Evolutionary conservation across 495 filamentous ascomycete genomes (phyloP).

Genomic region (Hypoxylon fuscum): DNA sequence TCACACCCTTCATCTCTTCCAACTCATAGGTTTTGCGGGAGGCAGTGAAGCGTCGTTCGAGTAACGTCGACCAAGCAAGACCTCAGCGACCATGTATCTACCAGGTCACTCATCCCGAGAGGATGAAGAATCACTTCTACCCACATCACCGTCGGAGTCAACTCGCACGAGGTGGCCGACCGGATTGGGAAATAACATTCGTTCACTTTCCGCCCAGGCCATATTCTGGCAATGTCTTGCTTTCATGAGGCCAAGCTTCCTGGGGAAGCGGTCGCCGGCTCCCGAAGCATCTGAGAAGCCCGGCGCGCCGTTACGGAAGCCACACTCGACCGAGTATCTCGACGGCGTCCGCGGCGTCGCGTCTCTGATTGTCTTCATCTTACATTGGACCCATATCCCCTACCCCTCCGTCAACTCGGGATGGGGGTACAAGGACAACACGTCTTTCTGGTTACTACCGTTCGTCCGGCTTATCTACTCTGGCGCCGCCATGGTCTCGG

Average conservation of each 20-base stretch:
- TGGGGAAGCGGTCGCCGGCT: constrained; percentile 16
- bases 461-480: constrained; percentile 68
- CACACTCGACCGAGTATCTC: constrained; percentile 55
- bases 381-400: constrained; percentile 52
- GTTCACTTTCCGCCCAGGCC: constrained; percentile 16
- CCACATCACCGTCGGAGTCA: constrained; percentile 13
- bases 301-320: constrained; percentile 18
- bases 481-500: constrained; percentile 71
- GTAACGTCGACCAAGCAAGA: constrained; percentile 14
- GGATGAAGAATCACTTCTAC: constrained; percentile 42
- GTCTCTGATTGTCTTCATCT: constrained; percentile 58
- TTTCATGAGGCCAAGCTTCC: constrained; percentile 38
- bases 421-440: constrained; percentile 53
- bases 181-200: constrained; percentile 11
- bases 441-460: constrained; percentile 62
- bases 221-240: constrained; percentile 28
- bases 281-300: constrained; percentile 26
- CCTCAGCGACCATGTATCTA: constrained; percentile 27
- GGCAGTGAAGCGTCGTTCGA: constrained; percentile 9
- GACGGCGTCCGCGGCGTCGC: constrained; percentile 60
- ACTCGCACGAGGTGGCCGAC: constrained; percentile 8
- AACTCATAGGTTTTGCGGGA: constrained; percentile 5
- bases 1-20: constrained; percentile 1
- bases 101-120: constrained; percentile 17
- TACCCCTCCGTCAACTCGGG: constrained; percentile 50